phyloP scores from a whole-genome alignment of 129 eudicot species.

The Flaveria ramosissima region DNA sequence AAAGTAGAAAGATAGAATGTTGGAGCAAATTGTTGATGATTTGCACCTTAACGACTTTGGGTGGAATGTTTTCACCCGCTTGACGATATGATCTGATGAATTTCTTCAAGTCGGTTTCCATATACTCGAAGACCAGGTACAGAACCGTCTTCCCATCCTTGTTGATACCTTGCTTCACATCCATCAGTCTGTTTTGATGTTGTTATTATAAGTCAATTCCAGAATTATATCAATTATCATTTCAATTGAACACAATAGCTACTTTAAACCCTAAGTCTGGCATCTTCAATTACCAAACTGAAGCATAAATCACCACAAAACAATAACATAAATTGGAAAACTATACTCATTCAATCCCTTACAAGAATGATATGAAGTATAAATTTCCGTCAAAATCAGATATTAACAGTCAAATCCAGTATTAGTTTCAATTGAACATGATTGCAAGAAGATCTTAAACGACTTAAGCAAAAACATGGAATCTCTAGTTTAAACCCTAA shows the following conservation, averaged over 20 bases:
- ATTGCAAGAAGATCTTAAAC: not conserved
- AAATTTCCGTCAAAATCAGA: too few relatives aligned
- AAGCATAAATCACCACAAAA: not conserved
- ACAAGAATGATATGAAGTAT: too few relatives aligned
- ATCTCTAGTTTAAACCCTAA: not conserved
- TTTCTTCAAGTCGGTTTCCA: slow-evolving; percentile 91
- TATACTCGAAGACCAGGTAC: slow-evolving; percentile 87
- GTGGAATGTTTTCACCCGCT: slow-evolving; percentile 53
- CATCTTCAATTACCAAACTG: not conserved
- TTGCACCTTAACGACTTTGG: slow-evolving; percentile 55
- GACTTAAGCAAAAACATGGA: not conserved
- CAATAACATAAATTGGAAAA: not conserved
- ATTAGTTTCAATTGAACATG: not conserved
- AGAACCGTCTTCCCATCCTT: slow-evolving; percentile 86
- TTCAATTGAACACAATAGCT: not conserved
- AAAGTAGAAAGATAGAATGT: not conserved
- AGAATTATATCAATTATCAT: not conserved
- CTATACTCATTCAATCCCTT: too few relatives aligned
- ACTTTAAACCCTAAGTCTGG: not conserved
- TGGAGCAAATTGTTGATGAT: not conserved
- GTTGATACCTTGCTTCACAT: slow-evolving; percentile 86
- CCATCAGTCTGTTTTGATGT: slow-evolving; percentile 58
- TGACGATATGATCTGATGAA: slow-evolving; percentile 67
- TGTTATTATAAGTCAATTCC: not conserved
- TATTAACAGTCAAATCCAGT: not conserved